A percentile compares a stretch with the other conserved stretches of the same genome.
phyloP scores from a whole-genome alignment of 768 basidiomycete species.

The Tylopilus sp. region DNA sequence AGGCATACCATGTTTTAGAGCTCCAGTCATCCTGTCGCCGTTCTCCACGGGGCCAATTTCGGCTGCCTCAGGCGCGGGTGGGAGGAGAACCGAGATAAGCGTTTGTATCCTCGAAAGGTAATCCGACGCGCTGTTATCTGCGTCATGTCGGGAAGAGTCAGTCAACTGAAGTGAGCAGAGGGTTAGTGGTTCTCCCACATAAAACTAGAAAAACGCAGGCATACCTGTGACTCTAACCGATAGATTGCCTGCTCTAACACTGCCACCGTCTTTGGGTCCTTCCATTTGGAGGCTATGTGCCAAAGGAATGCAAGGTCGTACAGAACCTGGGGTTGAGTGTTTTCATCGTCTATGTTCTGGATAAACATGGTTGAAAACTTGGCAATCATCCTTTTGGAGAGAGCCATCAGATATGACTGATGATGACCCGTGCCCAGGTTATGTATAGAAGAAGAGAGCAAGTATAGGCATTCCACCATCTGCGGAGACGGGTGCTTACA shows the following conservation, averaged over 20 bases:
- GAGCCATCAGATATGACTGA: constrained; percentile 31
- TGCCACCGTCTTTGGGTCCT: constrained; percentile 8
- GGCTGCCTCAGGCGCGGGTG: constrained; percentile 27
- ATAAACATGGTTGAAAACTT: constrained; percentile 33
- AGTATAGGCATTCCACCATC: constrained; percentile 53
- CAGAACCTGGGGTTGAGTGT: constrained; percentile 31
- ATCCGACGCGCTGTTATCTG: constrained; percentile 36
- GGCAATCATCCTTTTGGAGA: constrained; percentile 39
- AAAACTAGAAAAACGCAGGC: constrained; percentile 6
- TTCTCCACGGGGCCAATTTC: constrained; percentile 22
- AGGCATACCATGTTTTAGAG: constrained; percentile 55
- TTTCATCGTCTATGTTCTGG: constrained; percentile 31
- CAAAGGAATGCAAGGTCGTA: constrained; percentile 51
- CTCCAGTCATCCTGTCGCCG: constrained; percentile 38
- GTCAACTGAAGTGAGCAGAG: constrained; percentile 13
- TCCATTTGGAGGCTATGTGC: constrained; percentile 37
- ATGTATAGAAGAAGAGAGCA: constrained; percentile 51
- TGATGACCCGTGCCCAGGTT: constrained; percentile 50
- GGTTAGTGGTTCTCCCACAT: constrained; percentile 1
- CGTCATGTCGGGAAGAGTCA: constrained; percentile 12
- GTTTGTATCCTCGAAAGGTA: constrained; percentile 57
- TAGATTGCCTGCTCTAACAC: constrained; percentile 29
- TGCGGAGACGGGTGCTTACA: constrained; percentile 46
- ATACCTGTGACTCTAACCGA: constrained; percentile 27
- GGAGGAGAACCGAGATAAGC: constrained; percentile 58